Evolutionary conservation across 345 rosid species (phyloP).

Genomic region (Salix arbutifolia): DNA sequence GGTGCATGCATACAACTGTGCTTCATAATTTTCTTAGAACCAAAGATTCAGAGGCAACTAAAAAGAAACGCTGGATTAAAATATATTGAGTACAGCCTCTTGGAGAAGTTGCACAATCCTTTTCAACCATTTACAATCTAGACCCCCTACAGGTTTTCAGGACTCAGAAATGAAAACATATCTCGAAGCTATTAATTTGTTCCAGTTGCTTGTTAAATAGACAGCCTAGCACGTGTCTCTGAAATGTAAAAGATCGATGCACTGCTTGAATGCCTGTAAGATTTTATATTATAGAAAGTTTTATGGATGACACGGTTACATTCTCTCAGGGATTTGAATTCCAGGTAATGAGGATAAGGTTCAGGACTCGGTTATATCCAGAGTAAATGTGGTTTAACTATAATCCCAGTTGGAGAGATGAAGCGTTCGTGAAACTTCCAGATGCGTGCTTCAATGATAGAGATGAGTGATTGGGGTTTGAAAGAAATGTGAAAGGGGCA

Average conservation of each 20-base stretch:
- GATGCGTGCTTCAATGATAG: background rate
- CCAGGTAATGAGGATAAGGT: background rate
- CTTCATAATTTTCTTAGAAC: background rate
- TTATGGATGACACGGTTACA: background rate
- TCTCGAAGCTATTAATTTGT: background rate
- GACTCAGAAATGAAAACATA: background rate
- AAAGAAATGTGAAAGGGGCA: background rate
- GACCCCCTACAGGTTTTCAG: background rate
- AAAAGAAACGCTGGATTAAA: background rate
- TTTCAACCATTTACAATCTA: background rate
- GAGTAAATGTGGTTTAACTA: background rate
- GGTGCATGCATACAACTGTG: background rate
- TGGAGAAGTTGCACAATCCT: background rate
- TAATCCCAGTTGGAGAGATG: background rate
- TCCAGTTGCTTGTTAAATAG: background rate
- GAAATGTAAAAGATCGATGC: background rate
- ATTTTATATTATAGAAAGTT: background rate
- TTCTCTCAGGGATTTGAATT: background rate
- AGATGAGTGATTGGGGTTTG: background rate
- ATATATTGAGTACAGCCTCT: background rate
- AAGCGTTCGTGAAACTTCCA: background rate
- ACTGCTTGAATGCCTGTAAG: too few species aligned
- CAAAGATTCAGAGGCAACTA: background rate
- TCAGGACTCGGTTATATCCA: background rate
- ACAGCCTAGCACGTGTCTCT: background rate